These are phyloP conservation scores for Syncephalis fuscata DNA, from an alignment of 371 early-diverging fungal species.

Conservation along the genomic window DNA sequence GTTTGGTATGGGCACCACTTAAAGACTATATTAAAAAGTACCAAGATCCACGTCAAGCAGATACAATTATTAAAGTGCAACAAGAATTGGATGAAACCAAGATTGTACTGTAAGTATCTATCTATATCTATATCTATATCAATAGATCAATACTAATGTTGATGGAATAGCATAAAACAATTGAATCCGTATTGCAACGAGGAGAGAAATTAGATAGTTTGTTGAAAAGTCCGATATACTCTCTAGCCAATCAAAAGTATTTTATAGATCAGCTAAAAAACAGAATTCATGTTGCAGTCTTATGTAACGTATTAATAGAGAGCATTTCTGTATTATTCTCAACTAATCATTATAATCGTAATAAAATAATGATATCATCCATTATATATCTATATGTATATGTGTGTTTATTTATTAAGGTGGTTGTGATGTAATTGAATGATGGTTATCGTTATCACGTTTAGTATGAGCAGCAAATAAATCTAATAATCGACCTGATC, in stretches of 20 bases:
- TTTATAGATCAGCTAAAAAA: slow-evolving; percentile 97
- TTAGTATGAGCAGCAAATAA: too few relatives aligned
- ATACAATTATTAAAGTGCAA: slow-evolving; percentile 90
- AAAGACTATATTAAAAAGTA: slow-evolving; percentile 53
- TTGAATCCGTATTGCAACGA: slow-evolving; percentile 89
- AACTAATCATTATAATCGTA: too few relatives aligned
- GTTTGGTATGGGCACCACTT: slow-evolving; percentile 48
- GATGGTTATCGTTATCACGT: too few relatives aligned
- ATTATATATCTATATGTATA: too few relatives aligned
- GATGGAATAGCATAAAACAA: slow-evolving; percentile 76
- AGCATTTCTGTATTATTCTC: too few relatives aligned
- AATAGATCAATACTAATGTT: background rate
- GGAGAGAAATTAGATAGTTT: slow-evolving; percentile 95
- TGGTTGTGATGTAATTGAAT: too few relatives aligned
- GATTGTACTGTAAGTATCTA: slow-evolving; percentile 51
- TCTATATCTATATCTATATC: background rate
- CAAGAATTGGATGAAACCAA: slow-evolving; percentile 97
- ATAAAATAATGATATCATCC: too few relatives aligned
- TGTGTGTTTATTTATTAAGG: too few relatives aligned
- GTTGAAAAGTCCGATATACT: slow-evolving; percentile 83
- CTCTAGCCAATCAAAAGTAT: slow-evolving; percentile 84
- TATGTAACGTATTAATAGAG: too few relatives aligned
- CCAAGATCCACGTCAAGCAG: slow-evolving; percentile 89
- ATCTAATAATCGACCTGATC: too few relatives aligned
- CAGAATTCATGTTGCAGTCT: slow-evolving; percentile 87